Evolutionary conservation across 768 basidiomycete genomes (phyloP).

Genomic region (Auricularia sp.): DNA sequence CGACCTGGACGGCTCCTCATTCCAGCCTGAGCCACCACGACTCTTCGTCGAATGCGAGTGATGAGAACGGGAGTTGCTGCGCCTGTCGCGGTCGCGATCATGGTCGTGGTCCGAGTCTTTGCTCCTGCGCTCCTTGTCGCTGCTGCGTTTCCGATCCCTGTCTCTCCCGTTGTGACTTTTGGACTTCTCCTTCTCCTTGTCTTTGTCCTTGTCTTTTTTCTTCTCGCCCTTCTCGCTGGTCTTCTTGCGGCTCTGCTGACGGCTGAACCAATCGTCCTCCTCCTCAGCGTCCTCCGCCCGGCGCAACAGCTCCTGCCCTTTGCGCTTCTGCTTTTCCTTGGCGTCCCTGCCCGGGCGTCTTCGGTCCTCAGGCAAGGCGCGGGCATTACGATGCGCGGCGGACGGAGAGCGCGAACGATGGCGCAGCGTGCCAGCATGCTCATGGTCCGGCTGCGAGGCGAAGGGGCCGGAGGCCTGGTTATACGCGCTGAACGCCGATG

Average conservation of each 20-base stretch:
- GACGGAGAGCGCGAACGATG: conserved; percentile 23
- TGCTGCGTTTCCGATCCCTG: not conserved
- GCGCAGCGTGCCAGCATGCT: conserved; percentile 27
- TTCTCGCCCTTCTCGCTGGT: not conserved
- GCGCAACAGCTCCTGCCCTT: conserved; percentile 24
- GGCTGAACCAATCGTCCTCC: conserved; percentile 57
- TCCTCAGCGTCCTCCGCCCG: conserved; percentile 27
- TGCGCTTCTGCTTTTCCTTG: conserved; percentile 45
- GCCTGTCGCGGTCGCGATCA: too few species aligned
- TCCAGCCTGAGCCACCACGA: too few species aligned
- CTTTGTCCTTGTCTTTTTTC: not conserved
- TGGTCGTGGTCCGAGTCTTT: too few species aligned
- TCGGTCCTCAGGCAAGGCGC: conserved; percentile 35
- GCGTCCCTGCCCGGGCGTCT: conserved; percentile 52
- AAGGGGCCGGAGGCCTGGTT: conserved; percentile 61
- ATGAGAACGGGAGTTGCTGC: too few species aligned
- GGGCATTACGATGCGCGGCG: conserved; percentile 14
- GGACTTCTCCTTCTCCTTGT: not conserved
- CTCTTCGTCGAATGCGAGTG: too few species aligned
- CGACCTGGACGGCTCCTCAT: too few species aligned
- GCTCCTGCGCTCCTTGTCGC: not conserved
- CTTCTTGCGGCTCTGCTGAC: conserved; percentile 7
- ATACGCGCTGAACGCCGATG: conserved; percentile 57
- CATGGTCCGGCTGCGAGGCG: conserved; percentile 27
- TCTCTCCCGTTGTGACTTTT: not conserved